These are phyloP conservation scores for Euptelea pleiosperma DNA, from an alignment of 164 flowering plant species.

Conservation along the genomic window DNA sequence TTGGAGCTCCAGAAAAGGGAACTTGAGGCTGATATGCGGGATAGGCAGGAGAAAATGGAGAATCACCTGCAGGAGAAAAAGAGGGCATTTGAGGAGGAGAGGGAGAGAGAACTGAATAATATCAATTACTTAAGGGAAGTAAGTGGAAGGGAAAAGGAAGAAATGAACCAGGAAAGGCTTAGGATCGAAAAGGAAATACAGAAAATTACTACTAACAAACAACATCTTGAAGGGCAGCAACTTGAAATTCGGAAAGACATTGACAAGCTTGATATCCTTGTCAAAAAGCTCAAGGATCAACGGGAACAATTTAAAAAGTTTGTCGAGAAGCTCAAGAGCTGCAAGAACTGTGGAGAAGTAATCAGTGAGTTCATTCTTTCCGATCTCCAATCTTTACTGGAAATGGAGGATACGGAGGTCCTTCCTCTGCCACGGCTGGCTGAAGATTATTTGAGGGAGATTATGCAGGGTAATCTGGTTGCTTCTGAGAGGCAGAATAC, in stretches of 20 bases:
- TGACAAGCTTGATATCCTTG: constrained; percentile 51
- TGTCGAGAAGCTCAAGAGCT: constrained; percentile 57
- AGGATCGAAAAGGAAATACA: constrained; percentile 48
- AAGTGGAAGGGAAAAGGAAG: constrained; percentile 45
- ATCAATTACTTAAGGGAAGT: constrained; percentile 45
- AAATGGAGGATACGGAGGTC: constrained; percentile 25
- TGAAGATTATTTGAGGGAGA: constrained; percentile 26
- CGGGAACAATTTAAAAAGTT: constrained; percentile 45
- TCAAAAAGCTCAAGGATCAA: constrained; percentile 57
- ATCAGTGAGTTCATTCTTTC: constrained; percentile 37
- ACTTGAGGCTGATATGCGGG: constrained; percentile 46
- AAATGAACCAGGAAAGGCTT: constrained; percentile 39
- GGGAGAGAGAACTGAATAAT: constrained; percentile 34
- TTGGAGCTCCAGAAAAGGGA: constrained; percentile 53
- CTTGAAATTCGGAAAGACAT: constrained; percentile 62
- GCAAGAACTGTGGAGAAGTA: constrained; percentile 52
- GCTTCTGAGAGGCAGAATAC: constrained; percentile 19
- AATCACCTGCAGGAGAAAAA: constrained; percentile 36
- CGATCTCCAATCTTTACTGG: constrained; percentile 38
- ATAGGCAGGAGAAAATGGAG: constrained; percentile 48
- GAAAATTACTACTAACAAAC: constrained; percentile 35
- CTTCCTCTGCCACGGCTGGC: constrained; percentile 33
- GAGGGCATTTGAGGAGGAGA: constrained; percentile 44
- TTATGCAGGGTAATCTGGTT: constrained; percentile 11
- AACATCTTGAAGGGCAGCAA: constrained; percentile 49